Base-by-base conservation (phyloP, 1,284 basidiomycete species). In the Ganoderma leucocontextum region DNA sequence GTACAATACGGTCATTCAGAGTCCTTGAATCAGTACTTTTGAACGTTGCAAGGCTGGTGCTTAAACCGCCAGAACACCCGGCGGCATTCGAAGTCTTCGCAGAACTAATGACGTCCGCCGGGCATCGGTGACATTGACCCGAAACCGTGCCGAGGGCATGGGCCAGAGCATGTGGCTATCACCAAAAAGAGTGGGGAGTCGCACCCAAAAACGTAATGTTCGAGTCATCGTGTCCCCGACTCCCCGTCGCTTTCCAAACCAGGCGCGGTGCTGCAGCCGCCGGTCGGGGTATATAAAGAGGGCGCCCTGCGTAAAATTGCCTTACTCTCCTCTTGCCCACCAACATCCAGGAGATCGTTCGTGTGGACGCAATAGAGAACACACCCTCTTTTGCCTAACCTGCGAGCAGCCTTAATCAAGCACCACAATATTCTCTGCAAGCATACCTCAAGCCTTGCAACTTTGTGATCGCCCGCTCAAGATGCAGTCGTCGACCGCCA, bases 321-420 rank as follows among this genome's bases (percentile, higher is more conserved):
- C 61, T 41, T 63, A 67, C 67, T 69, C 71, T 69, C 62, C 65
- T 64, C 65, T 67, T 67, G 58, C 71, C 63, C 67, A 58, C 66
- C 69, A 70, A 67, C 71, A 57, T 70, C 71, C 71, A 67, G 71
- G 69, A 66, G 69, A 72, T 70, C 65, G 69, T 70, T 69, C 41
- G 36, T 66, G 60, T 60, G 65, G 57, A 62, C 67, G 65, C 62
- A 59, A 53, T 60, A 62, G 67, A 70, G 69, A 68, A 64, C 38
- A 49, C 63, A 70, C 71, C 64, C 66, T 65, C 64, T 60, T 70
- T 72, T 69, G 65, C 69, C 55, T 59, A 58, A 39, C 58, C 38
- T 53, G 60, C 62, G 62, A 47, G 47, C 60, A 35, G n/a, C 25
- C 52, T 13, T 55, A n/a, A n/a, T n/a, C 52, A 55, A 55, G 29